Conservation (phyloP, 495 filamentous ascomycete genomes). For the Hypomontagnella monticulosa region DNA sequence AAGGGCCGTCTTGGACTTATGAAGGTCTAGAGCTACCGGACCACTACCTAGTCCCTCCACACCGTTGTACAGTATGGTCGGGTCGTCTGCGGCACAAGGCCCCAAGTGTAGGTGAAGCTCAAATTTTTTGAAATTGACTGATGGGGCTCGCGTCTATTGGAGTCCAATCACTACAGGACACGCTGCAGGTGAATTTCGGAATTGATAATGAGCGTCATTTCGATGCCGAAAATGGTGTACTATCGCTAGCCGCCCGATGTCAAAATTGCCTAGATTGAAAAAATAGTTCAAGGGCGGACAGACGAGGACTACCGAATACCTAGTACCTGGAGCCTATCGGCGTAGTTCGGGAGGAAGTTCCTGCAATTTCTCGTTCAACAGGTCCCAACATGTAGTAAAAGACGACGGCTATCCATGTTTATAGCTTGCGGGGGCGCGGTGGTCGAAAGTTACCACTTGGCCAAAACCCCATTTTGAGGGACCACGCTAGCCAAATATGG, state of each 20-base stretch:
- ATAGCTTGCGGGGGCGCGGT: constrained; percentile 31
- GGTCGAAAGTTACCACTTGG: too few species aligned
- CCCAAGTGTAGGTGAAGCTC: constrained; percentile 31
- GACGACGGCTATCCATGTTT: constrained; percentile 30
- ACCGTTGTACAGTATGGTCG: constrained; percentile 27
- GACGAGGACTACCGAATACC: constrained; percentile 19
- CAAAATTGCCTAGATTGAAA: constrained; percentile 15
- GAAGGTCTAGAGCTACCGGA: constrained; percentile 22
- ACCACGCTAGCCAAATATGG: too few species aligned
- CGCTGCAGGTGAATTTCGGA: constrained; percentile 23
- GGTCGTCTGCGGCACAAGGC: constrained; percentile 1
- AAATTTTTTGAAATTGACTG: constrained; percentile 32
- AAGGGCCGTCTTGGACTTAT: constrained; percentile 11
- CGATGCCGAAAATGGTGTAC: constrained; percentile 20
- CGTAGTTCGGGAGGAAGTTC: constrained; percentile 17
- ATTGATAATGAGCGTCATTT: constrained; percentile 36
- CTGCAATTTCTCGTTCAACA: constrained; percentile 28
- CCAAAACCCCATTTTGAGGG: too few species aligned
- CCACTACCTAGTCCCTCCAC: constrained; percentile 24
- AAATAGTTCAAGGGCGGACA: constrained; percentile 19
- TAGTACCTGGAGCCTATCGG: constrained; percentile 6
- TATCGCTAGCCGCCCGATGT: constrained; percentile 26
- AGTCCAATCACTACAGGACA: constrained; percentile 37
- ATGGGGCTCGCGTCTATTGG: constrained; percentile 35
- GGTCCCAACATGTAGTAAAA: constrained; percentile 23